Base-by-base conservation (phyloP, 306 rosid genomes). In the Trifolium pratense region DNA sequence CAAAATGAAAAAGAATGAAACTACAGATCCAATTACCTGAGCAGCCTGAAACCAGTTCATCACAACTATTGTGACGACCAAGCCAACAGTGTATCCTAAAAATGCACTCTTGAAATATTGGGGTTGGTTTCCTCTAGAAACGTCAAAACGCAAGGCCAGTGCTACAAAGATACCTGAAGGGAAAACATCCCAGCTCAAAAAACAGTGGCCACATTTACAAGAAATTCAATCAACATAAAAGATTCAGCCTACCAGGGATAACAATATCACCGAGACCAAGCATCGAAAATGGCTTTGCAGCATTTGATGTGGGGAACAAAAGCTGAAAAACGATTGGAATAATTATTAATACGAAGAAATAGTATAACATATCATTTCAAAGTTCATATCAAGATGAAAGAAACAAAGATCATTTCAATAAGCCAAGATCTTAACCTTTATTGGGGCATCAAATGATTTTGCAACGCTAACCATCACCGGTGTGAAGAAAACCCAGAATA, bases 1-100 rank as follows among this genome's bases (percentile, higher is more conserved):
- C 18, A 48, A n/a, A 9, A 42, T 18, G 53, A 9, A 73, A n/a
- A 32, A 60, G 56, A 70, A 42, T 66, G 65, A 75, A 39, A 40
- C 71, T 51, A 83, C 32, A 45, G 29, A 74, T 62, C 56, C 63
- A 67, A 78, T 91, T 79, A 88, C 99, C 99, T 95, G 99, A 6
- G 97, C 99, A 59, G 99, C 97, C 81, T 92, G 97, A 87, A 90
- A 95, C 99, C 99, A 95, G 86, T 95, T 95, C 97, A 95, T 95
- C 64, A 95, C 97, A 53, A 90, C 39, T 66, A 95, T 95, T 57
- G 99, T 95, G 32, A 95, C 97, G 74, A 79, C 89, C 86, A 95
- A 18, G 74, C 99, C 99, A 64, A 32, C 40, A 3, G 87, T 40
- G 80, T 95, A 95, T 81, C 99, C 99, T 68, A 87, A 15, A 86